Conservation (phyloP, 2,329 filamentous ascomycete species). For the Cladophialophora exuberans region DNA sequence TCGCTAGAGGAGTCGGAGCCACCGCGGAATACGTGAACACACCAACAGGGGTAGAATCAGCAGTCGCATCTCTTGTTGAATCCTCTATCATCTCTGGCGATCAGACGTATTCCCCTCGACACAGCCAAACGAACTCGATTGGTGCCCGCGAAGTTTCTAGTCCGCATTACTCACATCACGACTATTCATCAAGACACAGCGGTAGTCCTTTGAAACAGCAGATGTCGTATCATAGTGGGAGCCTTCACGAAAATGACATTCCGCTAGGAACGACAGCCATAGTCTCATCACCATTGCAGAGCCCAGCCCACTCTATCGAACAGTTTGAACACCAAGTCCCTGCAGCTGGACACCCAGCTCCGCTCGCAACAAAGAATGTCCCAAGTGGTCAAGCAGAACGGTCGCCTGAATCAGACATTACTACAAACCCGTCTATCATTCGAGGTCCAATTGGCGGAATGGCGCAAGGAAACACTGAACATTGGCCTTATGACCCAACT, state of each 20-base stretch:
- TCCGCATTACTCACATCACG: conserved; percentile 26
- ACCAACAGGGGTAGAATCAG: conserved; percentile 77
- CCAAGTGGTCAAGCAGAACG: conserved; percentile 22
- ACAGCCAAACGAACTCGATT: conserved; percentile 23
- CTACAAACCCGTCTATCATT: conserved; percentile 83
- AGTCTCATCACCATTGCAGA: conserved; percentile 57
- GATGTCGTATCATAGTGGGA: conserved; percentile 41
- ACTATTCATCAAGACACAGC: conserved; percentile 34
- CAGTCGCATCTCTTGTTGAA: conserved; percentile 85
- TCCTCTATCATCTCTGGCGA: conserved; percentile 72
- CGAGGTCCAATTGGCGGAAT: conserved; percentile 70
- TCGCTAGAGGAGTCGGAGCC: conserved; percentile 69
- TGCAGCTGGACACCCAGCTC: conserved; percentile 26
- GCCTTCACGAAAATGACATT: conserved; percentile 42
- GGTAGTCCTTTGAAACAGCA: conserved; percentile 53
- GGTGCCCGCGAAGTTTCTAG: conserved; percentile 38
- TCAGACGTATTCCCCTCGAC: conserved; percentile 19
- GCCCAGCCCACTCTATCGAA: conserved; percentile 40
- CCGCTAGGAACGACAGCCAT: conserved; percentile 43
- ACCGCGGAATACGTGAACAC: conserved; percentile 78
- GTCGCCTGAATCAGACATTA: conserved; percentile 62
- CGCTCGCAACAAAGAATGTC: conserved; percentile 8
- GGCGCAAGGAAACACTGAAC: conserved; percentile 51
- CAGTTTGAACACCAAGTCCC: conserved; percentile 11
- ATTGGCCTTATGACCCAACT: conserved; percentile 61